These are phyloP conservation scores for Penicillium sp. DNA, from an alignment of 2,329 filamentous ascomycete species.

Conservation along the genomic window DNA sequence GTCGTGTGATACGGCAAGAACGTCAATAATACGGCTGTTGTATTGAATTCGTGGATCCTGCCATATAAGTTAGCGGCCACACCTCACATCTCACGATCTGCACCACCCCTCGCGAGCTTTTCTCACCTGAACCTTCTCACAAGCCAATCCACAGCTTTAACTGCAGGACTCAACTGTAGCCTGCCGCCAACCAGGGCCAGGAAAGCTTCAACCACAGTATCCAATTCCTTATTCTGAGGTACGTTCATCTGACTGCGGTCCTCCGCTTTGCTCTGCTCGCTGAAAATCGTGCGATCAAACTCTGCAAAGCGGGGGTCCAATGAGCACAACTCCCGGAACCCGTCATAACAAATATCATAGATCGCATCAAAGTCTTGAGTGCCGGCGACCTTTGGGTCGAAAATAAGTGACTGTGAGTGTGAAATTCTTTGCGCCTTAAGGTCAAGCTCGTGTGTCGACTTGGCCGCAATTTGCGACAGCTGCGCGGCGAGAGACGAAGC, in stretches of 20 bases:
- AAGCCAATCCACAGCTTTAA: constrained; percentile 94
- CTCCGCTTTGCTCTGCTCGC: constrained; percentile 84
- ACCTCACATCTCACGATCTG: constrained; percentile 11
- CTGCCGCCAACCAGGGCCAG: constrained; percentile 74
- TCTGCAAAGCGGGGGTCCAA: constrained; percentile 75
- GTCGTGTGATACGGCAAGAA: constrained; percentile 92
- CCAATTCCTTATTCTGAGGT: constrained; percentile 76
- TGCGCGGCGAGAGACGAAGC: constrained; percentile 86
- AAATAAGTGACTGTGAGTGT: constrained; percentile 93
- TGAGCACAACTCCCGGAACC: constrained; percentile 85
- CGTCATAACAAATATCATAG: constrained; percentile 81
- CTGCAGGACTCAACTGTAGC: constrained; percentile 77
- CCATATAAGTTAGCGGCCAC: constrained; percentile 19
- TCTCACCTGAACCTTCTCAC: constrained; percentile 80
- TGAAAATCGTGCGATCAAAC: constrained; percentile 81
- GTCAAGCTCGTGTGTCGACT: constrained; percentile 86
- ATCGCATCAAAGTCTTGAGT: constrained; percentile 88
- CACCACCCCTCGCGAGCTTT: background rate
- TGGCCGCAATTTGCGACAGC: constrained; percentile 85
- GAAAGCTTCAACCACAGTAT: constrained; percentile 76
- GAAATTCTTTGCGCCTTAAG: constrained; percentile 88
- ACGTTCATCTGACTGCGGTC: constrained; percentile 82
- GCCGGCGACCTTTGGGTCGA: constrained; percentile 78
- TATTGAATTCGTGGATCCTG: constrained; percentile 91
- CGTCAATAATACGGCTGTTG: constrained; percentile 70